Conservation (phyloP, 2,329 filamentous ascomycete species). For the Pyrenophora tritici-repentis region DNA sequence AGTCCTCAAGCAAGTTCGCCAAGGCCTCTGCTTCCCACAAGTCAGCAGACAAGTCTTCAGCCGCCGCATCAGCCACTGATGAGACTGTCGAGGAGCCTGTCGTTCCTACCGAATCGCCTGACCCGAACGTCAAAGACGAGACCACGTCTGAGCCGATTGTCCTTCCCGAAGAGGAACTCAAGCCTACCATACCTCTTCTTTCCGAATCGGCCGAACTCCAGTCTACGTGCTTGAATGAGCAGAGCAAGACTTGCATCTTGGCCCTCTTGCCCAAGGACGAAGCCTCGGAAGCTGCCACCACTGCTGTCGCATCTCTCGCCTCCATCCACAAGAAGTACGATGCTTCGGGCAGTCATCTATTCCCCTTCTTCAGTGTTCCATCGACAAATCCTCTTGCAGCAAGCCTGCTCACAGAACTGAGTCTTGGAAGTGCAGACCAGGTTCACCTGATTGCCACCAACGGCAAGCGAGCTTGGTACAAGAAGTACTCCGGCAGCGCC, state of each 20-base stretch:
- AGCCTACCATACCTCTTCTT: slow-evolving; percentile 68
- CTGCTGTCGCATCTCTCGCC: slow-evolving; percentile 61
- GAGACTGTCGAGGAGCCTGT: slow-evolving; percentile 56
- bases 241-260: slow-evolving; percentile 82
- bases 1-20: slow-evolving; percentile 56
- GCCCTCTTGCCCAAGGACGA: slow-evolving; percentile 53
- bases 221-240: slow-evolving; percentile 72
- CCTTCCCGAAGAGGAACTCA: slow-evolving; percentile 58
- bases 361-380: slow-evolving; percentile 82
- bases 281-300: slow-evolving; percentile 53
- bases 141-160: slow-evolving; percentile 55
- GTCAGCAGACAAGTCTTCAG: slow-evolving; percentile 54
- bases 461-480: slow-evolving; percentile 84
- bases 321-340: slow-evolving; percentile 78
- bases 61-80: slow-evolving; percentile 55
- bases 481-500: slow-evolving; percentile 65
- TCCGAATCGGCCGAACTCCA: slow-evolving; percentile 67
- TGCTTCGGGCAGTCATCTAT: slow-evolving; percentile 68
- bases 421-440: slow-evolving; percentile 57
- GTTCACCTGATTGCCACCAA: slow-evolving; percentile 83
- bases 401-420: slow-evolving; percentile 64
- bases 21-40: slow-evolving; percentile 58
- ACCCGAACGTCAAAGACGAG: slow-evolving; percentile 53
- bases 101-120: slow-evolving; percentile 60
- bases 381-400: slow-evolving; percentile 62